These are phyloP conservation scores for Fibroporia radiculosa DNA, from an alignment of 768 basidiomycete genomes.

Conservation along the genomic window DNA sequence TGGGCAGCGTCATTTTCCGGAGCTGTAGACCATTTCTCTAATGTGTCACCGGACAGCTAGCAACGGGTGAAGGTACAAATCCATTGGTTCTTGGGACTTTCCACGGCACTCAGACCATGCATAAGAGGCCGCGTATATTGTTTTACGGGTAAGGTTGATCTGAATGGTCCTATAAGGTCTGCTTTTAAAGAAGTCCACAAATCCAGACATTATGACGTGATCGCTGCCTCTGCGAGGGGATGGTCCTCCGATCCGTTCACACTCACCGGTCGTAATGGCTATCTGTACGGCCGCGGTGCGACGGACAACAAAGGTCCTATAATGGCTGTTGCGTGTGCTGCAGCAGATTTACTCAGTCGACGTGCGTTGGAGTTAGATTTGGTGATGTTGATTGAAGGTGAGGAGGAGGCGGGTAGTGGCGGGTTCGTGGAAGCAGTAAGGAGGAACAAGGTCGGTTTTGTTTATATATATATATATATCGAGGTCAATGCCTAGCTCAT, in stretches of 20 bases:
- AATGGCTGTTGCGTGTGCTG: constrained; percentile 85
- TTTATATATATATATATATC: too few relatives aligned
- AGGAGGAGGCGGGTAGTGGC: constrained; percentile 90
- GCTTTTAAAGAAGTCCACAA: too few relatives aligned
- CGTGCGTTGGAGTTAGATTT: constrained; percentile 79
- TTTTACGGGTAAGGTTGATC: constrained; percentile 70
- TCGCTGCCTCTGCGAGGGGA: constrained; percentile 62
- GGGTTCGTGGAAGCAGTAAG: constrained; percentile 78
- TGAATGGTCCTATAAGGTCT: too few relatives aligned
- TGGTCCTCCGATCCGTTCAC: constrained; percentile 86
- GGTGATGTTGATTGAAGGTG: constrained; percentile 89
- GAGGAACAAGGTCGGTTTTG: constrained; percentile 57
- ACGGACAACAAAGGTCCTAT: constrained; percentile 97
- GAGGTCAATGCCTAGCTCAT: background rate
- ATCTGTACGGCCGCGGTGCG: constrained; percentile 84
- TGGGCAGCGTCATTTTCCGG: constrained; percentile 25
- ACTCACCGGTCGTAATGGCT: constrained; percentile 78
- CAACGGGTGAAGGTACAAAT: constrained; percentile 69
- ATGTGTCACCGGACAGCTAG: constrained; percentile 39
- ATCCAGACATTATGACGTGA: constrained; percentile 91
- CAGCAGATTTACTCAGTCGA: constrained; percentile 65
- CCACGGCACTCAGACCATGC: constrained; percentile 52
- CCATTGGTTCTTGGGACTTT: constrained; percentile 91
- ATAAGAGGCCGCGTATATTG: constrained; percentile 61
- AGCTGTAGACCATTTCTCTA: background rate